Evolutionary conservation across 768 basidiomycete species (phyloP), one percentile per base, ranked within the genome.

Genomic region (Tylopilus plumbeoviolaceoides): DNA sequence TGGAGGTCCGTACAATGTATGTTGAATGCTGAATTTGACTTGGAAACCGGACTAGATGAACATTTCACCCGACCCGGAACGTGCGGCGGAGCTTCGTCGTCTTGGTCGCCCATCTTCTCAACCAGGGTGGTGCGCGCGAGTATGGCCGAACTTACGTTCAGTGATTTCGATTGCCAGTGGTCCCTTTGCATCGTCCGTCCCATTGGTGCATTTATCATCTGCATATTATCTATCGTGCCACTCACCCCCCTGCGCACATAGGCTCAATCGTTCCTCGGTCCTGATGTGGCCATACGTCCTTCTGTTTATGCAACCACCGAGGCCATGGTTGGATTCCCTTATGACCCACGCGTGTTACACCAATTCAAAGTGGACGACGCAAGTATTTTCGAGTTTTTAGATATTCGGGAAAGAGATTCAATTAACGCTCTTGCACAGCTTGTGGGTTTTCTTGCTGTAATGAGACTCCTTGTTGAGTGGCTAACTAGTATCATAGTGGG

Each of bases 351-450:
- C 14, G 27, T 62, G 23, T 12, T 47, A 47, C 51, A 61, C 6
- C 49, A 25, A 30, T 62, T 54, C 39, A 62, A 50, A 21, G 25
- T 38, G 1, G 27, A 3, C 20, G 30, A 7, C 7, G 40, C 15
- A 8, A 44, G 18, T 10, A 7, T 65, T 31, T 44, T 59, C 18
- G 63, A 59, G 39, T 57, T 61, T 45, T 54, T 63, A 33, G 59
- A 63, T 33, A 39, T 56, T 30, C 20, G n/a, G 18, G 31, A 51
- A 47, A 17, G 36, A 15, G 43, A 39, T 21, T 52, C 47, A 2
- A 42, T 44, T 9, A 5, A 5, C 44, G 41, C 21, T 7, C 28
- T 62, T 8, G 31, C 42, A 17, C 46, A 50, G 31, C 18, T 54
- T 4, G 50, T 59, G 31, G 7, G 45, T 51, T 7, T 51, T 7